phyloP scores from a whole-genome alignment of 2,329 filamentous ascomycete genomes.

The Xylariaceae sp. region DNA sequence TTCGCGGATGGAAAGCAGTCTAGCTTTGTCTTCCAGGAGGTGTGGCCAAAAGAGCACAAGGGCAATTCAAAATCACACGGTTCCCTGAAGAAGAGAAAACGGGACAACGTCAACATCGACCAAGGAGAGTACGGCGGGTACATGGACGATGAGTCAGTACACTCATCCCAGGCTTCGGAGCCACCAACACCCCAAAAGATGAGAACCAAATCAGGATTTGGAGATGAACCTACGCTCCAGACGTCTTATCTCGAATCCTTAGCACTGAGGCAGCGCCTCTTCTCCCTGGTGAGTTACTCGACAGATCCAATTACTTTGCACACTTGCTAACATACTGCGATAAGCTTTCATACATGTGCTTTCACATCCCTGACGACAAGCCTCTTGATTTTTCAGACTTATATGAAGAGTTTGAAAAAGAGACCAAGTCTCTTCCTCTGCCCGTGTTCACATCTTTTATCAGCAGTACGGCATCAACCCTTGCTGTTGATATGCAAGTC shows the following conservation, averaged over 20 bases:
- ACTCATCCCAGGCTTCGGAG: conserved; percentile 46
- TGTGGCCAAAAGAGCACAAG: conserved; percentile 66
- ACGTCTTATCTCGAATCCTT: conserved; percentile 53
- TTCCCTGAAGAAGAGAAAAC: conserved; percentile 49
- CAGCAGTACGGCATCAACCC: conserved; percentile 37
- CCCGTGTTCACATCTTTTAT: conserved; percentile 56
- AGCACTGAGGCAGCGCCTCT: conserved; percentile 59
- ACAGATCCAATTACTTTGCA: not conserved
- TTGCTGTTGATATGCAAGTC: conserved; percentile 40
- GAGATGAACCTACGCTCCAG: conserved; percentile 33
- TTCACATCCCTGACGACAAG: conserved; percentile 42
- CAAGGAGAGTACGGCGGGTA: conserved; percentile 62
- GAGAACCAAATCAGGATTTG: conserved; percentile 26
- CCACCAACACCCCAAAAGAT: conserved; percentile 44
- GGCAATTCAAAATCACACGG: conserved; percentile 36
- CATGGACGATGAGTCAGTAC: conserved; percentile 50
- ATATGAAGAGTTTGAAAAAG: conserved; percentile 57
- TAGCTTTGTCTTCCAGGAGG: conserved; percentile 57
- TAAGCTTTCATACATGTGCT: conserved; percentile 44
- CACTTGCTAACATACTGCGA: conserved; percentile 18
- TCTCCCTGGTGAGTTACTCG: conserved; percentile 48
- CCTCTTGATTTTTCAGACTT: conserved; percentile 49
- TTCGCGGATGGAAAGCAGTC: conserved; percentile 63
- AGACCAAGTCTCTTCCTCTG: conserved; percentile 57
- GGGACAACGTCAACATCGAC: conserved; percentile 53